Base-by-base conservation (phyloP, 495 filamentous ascomycete genomes). In the Neurospora sp. region DNA sequence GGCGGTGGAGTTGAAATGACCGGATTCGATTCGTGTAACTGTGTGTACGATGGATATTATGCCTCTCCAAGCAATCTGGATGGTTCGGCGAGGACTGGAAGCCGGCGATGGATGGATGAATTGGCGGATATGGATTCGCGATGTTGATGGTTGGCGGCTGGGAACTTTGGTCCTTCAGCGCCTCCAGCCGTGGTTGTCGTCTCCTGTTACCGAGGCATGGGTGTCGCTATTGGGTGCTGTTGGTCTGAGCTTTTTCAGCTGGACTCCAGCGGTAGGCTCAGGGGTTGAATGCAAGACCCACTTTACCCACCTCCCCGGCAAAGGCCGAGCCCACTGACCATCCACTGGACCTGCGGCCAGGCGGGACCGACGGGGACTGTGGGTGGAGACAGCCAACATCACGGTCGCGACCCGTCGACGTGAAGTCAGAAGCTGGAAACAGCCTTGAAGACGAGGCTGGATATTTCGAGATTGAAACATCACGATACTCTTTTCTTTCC, bases 391-490 rank as follows among this genome's bases (percentile, higher is more conserved):
- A 62, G 28, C 28, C 54, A 62, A 31, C 54, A 62, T 62, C 54
- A 62, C 54, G 28, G 54, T 62, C 54, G 54, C 54, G 54, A 62
- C 54, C 19, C 7, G 24, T 62, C 28, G 54, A 62, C 54, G 28
- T 62, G 15, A 62, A 62, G 15, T 62, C 28, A 19, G 54, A 62
- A 62, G 24, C n/a, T 71, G 42, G 69, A 73, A 75, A 71, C 71
- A 73, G 74, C 69, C 71, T 71, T 75, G 39, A 37, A 42, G 70
- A 72, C 70, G 42, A 62, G 37, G 70, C 43, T 73, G 73, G 62
- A 40, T 43, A 69, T 38, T 62, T 34, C 28, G 28, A 62, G 13
- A 8, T 62, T 62, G 24, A 3, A 62, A 62, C 28, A 31, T 34
- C 15, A 34, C 54, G 6, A 34, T 62, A 62, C 6, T 62, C 6